Percentiles rank a stretch among this genome's conserved stretches.
Conservation (phyloP, 805 yeast genomes). For the Schwanniomyces pseudopolymorphus region DNA sequence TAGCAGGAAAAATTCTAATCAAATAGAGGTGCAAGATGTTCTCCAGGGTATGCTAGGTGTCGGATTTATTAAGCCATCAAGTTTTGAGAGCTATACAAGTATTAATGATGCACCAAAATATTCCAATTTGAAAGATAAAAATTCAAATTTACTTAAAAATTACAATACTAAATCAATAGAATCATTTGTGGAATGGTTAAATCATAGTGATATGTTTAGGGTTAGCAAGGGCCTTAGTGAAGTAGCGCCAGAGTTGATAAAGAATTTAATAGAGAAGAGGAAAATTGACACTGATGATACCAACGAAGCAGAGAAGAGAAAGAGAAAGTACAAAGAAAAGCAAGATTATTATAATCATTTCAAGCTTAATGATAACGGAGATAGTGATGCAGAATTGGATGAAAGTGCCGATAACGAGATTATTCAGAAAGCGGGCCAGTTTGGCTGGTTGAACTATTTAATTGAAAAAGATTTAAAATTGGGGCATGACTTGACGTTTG, state of each 20-base stretch:
- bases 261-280: constrained; percentile 37
- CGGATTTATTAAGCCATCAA: constrained; percentile 57
- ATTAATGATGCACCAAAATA: constrained; percentile 28
- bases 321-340: constrained; percentile 33
- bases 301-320: constrained; percentile 33
- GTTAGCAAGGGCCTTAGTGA: constrained; percentile 24
- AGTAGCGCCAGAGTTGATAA: constrained; percentile 29
- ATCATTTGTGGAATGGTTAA: constrained; percentile 38
- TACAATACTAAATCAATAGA: constrained; percentile 37
- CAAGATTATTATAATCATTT: constrained; percentile 41
- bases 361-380: constrained; percentile 21
- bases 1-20: constrained; percentile 36
- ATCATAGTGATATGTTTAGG: constrained; percentile 24
- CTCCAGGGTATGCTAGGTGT: constrained; percentile 66
- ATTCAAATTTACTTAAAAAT: constrained; percentile 12
- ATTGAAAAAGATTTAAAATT: constrained; percentile 31
- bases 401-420: constrained; percentile 19
- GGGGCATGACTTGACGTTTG: constrained; percentile 38
- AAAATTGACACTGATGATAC: constrained; percentile 36
- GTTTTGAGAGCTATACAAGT: constrained; percentile 45
- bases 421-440: constrained; percentile 21
- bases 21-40: constrained; percentile 62
- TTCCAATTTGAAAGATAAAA: constrained; percentile 10
- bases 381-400: constrained; percentile 18
- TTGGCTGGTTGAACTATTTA: constrained; percentile 39